Base-by-base conservation (phyloP, 2,329 filamentous ascomycete species). In the Mycocentrospora acerina region DNA sequence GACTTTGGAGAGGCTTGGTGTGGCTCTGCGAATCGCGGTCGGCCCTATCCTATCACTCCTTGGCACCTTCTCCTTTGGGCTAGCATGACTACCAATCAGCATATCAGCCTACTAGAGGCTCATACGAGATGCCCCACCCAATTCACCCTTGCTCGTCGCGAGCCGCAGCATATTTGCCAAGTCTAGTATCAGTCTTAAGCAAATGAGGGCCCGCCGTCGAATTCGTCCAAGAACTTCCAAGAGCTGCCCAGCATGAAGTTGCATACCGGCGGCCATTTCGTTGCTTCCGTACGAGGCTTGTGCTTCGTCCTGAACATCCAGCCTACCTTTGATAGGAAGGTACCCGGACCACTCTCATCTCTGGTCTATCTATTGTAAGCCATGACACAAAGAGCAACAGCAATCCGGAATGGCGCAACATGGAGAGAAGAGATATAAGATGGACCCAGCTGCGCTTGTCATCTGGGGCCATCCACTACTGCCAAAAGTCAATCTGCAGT, bases 301-400 rank as follows among this genome's bases (percentile, higher is more conserved):
- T 42, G 36, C 33, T 28, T 11, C 33, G 70, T 68, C 36, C 71
- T 71, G 46, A 29, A 25, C 38, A 30, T 39, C 40, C 46, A 51
- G 45, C 43, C 42, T 46, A 49, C 28, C 60, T 62, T 32, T 35
- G 57, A 62, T 62, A 62, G 60, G 60, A 62, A 64, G 60, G 59
- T 59, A 53, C 53, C n/a, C 36, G 32, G 35, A 29, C 37, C 38
- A 40, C 37, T 37, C 28, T 33, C 51, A 47, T 44, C 40, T 34
- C 44, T 45, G 40, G 48, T 44, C 44, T 36, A 39, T 44, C 44
- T 36, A 39, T 39, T 24, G 40, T 46, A 52, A 44, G 42, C 48
- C 35, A 49, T 32, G 19, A 41, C 27, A 37, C 33, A 37, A 27
- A 32, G 38, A 35, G 43, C 28, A 32, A 45, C 22, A 43, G 37